Evolutionary conservation across 176 grass and related monocot genomes (phyloP).

Genomic region (Stipa capillata): DNA sequence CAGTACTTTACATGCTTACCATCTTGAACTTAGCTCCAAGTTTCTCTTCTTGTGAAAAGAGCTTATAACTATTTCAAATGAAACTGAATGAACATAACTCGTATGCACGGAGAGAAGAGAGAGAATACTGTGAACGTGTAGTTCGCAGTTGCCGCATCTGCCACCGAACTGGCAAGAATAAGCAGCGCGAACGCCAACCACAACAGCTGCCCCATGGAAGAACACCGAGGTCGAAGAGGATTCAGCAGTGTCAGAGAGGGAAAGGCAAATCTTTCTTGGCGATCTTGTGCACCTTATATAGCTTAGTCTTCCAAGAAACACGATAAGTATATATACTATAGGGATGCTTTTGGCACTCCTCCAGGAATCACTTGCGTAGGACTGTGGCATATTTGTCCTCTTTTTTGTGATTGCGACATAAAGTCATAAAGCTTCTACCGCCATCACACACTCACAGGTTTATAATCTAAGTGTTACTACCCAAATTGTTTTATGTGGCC

Average conservation of each 20-base stretch:
- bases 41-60: neutral
- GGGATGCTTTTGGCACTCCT: conserved; percentile 23
- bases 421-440: conserved; percentile 9
- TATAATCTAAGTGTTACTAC: conserved; percentile 11
- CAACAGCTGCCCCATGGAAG: conserved; percentile 38
- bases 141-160: conserved; percentile 31
- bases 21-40: neutral
- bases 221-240: conserved; percentile 22
- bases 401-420: conserved; percentile 14
- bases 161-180: conserved; percentile 16
- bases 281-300: conserved; percentile 3
- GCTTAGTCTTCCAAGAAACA: conserved; percentile 11
- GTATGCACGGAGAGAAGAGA: neutral
- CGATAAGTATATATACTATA: conserved; percentile 41
- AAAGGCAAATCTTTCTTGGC: conserved; percentile 14
- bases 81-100: neutral
- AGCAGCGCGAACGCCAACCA: conserved; percentile 21
- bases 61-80: neutral
- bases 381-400: conserved; percentile 9
- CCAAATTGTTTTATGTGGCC: conserved; percentile 10
- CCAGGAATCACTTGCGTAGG: conserved; percentile 26
- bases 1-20: neutral
- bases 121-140: conserved; percentile 42
- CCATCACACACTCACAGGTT: neutral
- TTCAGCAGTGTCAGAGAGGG: neutral